These are phyloP conservation scores for Cyanodermella asteris DNA, from an alignment of 2,329 filamentous ascomycete species.

Conservation along the genomic window DNA sequence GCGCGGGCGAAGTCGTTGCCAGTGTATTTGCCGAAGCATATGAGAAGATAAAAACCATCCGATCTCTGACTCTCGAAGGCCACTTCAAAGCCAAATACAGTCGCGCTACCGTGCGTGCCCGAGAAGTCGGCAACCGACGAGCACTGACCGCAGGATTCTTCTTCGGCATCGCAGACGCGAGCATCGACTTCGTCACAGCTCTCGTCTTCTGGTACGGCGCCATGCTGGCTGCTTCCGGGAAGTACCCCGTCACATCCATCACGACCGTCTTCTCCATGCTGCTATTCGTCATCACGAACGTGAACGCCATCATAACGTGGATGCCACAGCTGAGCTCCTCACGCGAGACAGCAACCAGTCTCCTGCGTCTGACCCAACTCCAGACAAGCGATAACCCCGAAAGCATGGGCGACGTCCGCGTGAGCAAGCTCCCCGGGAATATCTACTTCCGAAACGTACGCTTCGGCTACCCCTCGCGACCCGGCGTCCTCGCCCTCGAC, in stretches of 20 bases:
- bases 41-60: constrained; percentile 55
- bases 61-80: constrained; percentile 48
- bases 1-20: constrained; percentile 36
- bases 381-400: constrained; percentile 35
- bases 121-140: constrained; percentile 41
- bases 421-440: constrained; percentile 20
- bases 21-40: constrained; percentile 54
- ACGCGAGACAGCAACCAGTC: constrained; percentile 46
- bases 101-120: constrained; percentile 27
- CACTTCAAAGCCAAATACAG: constrained; percentile 47
- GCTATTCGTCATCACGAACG: constrained; percentile 59
- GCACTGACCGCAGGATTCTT: constrained; percentile 46
- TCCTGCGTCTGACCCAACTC: constrained; percentile 48
- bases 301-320: constrained; percentile 45
- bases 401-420: constrained; percentile 24
- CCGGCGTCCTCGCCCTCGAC: constrained; percentile 32
- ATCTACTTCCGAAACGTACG: constrained; percentile 39
- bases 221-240: constrained; percentile 31
- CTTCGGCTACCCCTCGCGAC: constrained; percentile 49
- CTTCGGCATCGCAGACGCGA: constrained; percentile 57
- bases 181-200: constrained; percentile 49
- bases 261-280: constrained; percentile 62
- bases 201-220: constrained; percentile 71
- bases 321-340: constrained; percentile 65
- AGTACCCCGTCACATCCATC: constrained; percentile 33